These are phyloP conservation scores for Backusella sp. DNA, from an alignment of 192 early-diverging fungal genomes.

Conservation along the genomic window DNA sequence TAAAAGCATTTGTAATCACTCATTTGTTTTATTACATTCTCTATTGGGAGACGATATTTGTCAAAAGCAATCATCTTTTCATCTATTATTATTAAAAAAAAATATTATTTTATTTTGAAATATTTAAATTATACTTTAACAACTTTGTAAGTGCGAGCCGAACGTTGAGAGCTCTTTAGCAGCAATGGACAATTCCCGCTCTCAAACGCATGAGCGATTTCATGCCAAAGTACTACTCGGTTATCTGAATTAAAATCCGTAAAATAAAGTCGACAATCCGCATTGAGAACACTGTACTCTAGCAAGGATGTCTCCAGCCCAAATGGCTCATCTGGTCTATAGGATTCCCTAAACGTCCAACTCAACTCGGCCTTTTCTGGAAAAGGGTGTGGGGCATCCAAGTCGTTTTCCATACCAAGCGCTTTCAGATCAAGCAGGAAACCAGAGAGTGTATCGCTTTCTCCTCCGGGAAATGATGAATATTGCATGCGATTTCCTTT, in stretches of 20 bases:
- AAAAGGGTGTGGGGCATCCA: conserved; percentile 26
- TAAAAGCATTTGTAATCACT: no score
- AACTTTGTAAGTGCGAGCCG: background rate
- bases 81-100: no score
- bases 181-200: conserved; percentile 20
- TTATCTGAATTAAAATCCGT: conserved; percentile 28
- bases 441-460: conserved; percentile 30
- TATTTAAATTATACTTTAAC: background rate
- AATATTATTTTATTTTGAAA: no score
- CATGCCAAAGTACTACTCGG: conserved; percentile 19
- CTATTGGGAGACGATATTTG: no score
- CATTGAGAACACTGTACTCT: conserved; percentile 28
- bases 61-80: no score
- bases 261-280: conserved; percentile 32
- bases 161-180: background rate
- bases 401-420: conserved; percentile 18
- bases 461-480: conserved; percentile 36
- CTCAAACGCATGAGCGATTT: conserved; percentile 21
- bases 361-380: conserved; percentile 32
- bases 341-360: conserved; percentile 36
- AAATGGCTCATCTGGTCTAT: conserved; percentile 16
- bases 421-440: conserved; percentile 23
- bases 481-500: conserved; percentile 35
- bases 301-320: conserved; percentile 20
- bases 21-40: no score